Evolutionary conservation across 257 asterid genomes (phyloP), one percentile per base, ranked within the genome.

Genomic region (Penstemon davidsonii): DNA sequence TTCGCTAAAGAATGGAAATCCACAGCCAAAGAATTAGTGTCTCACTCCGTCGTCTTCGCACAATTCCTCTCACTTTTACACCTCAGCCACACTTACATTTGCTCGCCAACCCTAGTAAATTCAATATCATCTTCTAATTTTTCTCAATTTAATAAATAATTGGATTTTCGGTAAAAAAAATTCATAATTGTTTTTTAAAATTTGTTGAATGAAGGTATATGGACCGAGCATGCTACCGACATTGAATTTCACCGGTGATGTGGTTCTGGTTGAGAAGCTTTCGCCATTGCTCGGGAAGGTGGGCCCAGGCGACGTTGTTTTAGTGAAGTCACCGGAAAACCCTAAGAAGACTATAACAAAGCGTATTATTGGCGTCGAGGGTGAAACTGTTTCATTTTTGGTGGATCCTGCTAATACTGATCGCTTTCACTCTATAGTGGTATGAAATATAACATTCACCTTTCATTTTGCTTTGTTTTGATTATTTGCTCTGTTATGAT

Each of bases 201-300:
- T 51, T 71, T 54, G 40, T 12, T 64, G 58, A 46, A 91, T 64
- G 58, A 46, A 91, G 98, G 98, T 86, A 36, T 87, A 85, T 68
- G 99, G 99, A 12, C 96, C 99, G 52, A 90, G 97, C 80, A 92
- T 93, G 99, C 83, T 93, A 2, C 99, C 99, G 44, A 88, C 97
- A 1, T 37, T 93, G 88, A 93, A 93, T 75, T 62, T 93, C 67
- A 84, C 97, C 25, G 99, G 99, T 52, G 99, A 93, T 73, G 96
- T 93, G 62, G 53, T 90, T 66, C 75, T 93, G 55, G 85, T 83
- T 2, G 99, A 93, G 53, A 92, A 87, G 76, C 71, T 93, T 70
- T 90, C 96, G 50, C 86, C 83, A 4, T 66, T 80, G 77, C 72
- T 93, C 66, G 92, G 89, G 73, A 90, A 68, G 80, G 80, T 93